Conservation (phyloP, 768 basidiomycete species). For the Multifurca ochricompacta region DNA sequence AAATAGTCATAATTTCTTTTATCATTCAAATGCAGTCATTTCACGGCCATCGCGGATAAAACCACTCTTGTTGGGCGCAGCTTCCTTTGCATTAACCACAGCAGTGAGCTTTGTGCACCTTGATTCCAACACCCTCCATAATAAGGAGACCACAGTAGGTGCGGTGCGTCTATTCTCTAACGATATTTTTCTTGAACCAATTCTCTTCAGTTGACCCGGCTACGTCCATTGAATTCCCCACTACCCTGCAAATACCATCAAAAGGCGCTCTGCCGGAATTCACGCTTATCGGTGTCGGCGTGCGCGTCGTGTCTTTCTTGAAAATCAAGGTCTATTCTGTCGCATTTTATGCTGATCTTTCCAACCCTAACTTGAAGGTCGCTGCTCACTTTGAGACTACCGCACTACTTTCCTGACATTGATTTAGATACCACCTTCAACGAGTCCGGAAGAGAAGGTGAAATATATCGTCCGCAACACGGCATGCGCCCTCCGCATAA, state of each 20-base stretch:
- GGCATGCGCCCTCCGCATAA: conserved; percentile 66
- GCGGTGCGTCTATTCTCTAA: conserved; percentile 4
- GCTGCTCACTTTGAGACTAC: conserved; percentile 12
- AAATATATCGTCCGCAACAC: conserved; percentile 57
- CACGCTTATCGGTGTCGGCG: conserved; percentile 75
- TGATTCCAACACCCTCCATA: conserved; percentile 32
- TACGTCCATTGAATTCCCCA: conserved; percentile 69
- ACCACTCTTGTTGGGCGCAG: conserved; percentile 1
- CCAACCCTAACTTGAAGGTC: conserved; percentile 55
- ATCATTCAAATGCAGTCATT: background rate
- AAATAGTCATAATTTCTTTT: background rate
- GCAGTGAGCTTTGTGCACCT: conserved; percentile 35
- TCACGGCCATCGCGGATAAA: background rate
- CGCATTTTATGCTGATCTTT: conserved; percentile 81
- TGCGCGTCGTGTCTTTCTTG: conserved; percentile 83
- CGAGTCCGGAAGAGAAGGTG: conserved; percentile 64
- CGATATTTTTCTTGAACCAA: background rate
- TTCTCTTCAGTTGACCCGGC: conserved; percentile 53
- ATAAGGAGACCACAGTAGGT: conserved; percentile 17
- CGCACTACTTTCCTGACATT: background rate
- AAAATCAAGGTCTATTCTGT: conserved; percentile 84
- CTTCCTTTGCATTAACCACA: conserved; percentile 28
- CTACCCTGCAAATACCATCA: conserved; percentile 52
- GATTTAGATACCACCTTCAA: conserved; percentile 43
- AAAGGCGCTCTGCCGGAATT: conserved; percentile 54